Percentiles rank a stretch among this genome's conserved stretches.
These are phyloP conservation scores for Phytophthora vignae DNA, from an alignment of 352 stramenopile genomes.

Conservation along the genomic window DNA sequence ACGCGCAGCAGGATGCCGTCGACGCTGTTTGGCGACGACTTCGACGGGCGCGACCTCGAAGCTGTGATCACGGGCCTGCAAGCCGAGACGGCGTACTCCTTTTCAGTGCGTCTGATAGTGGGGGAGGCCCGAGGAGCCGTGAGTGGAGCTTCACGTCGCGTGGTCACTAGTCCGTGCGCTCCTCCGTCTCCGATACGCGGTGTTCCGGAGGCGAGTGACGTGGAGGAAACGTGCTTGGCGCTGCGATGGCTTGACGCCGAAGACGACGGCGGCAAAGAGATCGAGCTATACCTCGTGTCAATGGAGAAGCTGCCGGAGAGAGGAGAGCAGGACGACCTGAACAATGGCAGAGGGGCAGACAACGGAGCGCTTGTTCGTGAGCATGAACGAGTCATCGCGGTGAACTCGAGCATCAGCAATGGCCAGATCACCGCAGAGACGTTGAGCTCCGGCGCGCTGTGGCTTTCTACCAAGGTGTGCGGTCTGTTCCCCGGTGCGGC, in stretches of 20 bases:
- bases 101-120: conserved; percentile 67
- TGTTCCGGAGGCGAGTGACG: conserved; percentile 36
- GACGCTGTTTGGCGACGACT: conserved; percentile 75
- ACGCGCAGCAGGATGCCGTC: conserved; percentile 70
- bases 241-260: conserved; percentile 65
- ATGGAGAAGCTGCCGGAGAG: conserved; percentile 28
- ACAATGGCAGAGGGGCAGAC: conserved; percentile 30
- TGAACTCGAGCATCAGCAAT: conserved; percentile 23
- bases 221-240: conserved; percentile 44
- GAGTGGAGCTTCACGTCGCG: conserved; percentile 59
- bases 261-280: conserved; percentile 62
- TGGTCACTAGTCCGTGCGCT: conserved; percentile 50
- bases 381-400: conserved; percentile 40
- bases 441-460: conserved; percentile 31
- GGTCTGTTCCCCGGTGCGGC: conserved; percentile 48
- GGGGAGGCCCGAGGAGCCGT: conserved; percentile 57
- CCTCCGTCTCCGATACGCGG: conserved; percentile 51
- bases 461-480: conserved; percentile 51
- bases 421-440: conserved; percentile 21
- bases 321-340: conserved; percentile 25
- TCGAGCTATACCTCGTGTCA: conserved; percentile 55
- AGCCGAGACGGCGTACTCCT: conserved; percentile 72
- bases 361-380: conserved; percentile 25
- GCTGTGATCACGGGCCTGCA: conserved; percentile 54
- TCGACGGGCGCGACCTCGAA: conserved; percentile 83